These are phyloP conservation scores for Geosmithia morbida DNA, from an alignment of 2,329 filamentous ascomycete genomes.

Conservation along the genomic window DNA sequence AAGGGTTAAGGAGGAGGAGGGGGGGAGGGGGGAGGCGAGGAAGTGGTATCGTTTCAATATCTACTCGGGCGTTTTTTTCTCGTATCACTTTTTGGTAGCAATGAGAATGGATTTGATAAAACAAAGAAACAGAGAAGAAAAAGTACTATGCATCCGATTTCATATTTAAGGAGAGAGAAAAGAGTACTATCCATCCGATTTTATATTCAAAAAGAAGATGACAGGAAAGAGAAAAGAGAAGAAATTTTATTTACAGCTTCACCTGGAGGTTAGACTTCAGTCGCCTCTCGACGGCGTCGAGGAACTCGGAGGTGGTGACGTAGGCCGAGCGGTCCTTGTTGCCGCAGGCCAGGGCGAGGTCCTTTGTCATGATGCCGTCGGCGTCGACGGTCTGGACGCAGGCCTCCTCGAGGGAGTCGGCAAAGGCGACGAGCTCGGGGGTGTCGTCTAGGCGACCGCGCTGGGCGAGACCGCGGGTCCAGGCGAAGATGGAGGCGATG, in stretches of 20 bases:
- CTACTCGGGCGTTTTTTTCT: too few species aligned
- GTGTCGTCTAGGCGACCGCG: conserved; percentile 85
- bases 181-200: neutral
- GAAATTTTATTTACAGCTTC: conserved; percentile 56
- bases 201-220: neutral
- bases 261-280: conserved; percentile 68
- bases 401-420: conserved; percentile 80
- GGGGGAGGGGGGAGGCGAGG: too few species aligned
- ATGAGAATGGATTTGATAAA: neutral
- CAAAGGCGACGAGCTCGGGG: conserved; percentile 84
- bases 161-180: neutral
- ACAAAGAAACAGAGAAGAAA: too few species aligned
- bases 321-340: conserved; percentile 74
- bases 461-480: conserved; percentile 89
- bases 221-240: too few species aligned
- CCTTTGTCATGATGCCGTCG: conserved; percentile 98
- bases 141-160: neutral
- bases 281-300: conserved; percentile 81
- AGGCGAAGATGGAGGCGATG: conserved; percentile 97
- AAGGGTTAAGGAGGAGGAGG: too few species aligned
- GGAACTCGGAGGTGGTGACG: conserved; percentile 84
- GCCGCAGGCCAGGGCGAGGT: conserved; percentile 87
- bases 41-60: too few species aligned
- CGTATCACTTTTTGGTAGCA: too few species aligned
- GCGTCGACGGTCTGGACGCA: conserved; percentile 89